These are phyloP conservation scores for Dactylellina sp. DNA, from an alignment of 2,329 filamentous ascomycete species.

Conservation along the genomic window DNA sequence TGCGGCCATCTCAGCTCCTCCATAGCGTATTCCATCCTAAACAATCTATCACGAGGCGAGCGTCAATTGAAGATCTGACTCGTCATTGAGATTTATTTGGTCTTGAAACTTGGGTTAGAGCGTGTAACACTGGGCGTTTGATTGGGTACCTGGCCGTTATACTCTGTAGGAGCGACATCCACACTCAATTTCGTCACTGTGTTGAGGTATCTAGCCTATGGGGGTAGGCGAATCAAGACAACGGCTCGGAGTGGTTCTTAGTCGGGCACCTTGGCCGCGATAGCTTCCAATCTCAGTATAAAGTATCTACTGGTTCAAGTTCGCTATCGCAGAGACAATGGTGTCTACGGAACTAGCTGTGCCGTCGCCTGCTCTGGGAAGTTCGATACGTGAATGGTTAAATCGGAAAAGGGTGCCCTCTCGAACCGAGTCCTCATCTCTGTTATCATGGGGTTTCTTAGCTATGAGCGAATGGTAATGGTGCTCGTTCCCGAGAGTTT, in stretches of 20 bases:
- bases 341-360: slow-evolving; percentile 35
- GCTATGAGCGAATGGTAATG: slow-evolving; percentile 42
- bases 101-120: slow-evolving; percentile 31
- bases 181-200: slow-evolving; percentile 18
- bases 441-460: slow-evolving; percentile 28
- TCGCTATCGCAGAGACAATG: slow-evolving; percentile 5
- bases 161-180: slow-evolving; percentile 25
- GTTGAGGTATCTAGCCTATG: slow-evolving; percentile 37
- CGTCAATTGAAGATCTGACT: slow-evolving; percentile 42
- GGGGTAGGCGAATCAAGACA: slow-evolving; percentile 48
- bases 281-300: slow-evolving; percentile 30
- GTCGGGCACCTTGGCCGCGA: slow-evolving; percentile 20
- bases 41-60: slow-evolving; percentile 43
- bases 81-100: slow-evolving; percentile 23
- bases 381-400: slow-evolving; percentile 37
- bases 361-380: slow-evolving; percentile 19
- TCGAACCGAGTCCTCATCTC: slow-evolving; percentile 19
- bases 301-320: slow-evolving; percentile 4
- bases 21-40: slow-evolving; percentile 19
- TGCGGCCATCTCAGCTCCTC: slow-evolving; percentile 10
- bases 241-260: slow-evolving; percentile 35
- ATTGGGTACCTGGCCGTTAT: slow-evolving; percentile 50
- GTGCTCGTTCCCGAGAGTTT: slow-evolving; percentile 46
- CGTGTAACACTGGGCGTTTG: slow-evolving; percentile 33
- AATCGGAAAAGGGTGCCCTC: slow-evolving; percentile 12